Percentiles rank a stretch among this genome's conserved stretches.
phyloP scores from a whole-genome alignment of 441 rosid species.

The Rhodomyrtus psidioides region DNA sequence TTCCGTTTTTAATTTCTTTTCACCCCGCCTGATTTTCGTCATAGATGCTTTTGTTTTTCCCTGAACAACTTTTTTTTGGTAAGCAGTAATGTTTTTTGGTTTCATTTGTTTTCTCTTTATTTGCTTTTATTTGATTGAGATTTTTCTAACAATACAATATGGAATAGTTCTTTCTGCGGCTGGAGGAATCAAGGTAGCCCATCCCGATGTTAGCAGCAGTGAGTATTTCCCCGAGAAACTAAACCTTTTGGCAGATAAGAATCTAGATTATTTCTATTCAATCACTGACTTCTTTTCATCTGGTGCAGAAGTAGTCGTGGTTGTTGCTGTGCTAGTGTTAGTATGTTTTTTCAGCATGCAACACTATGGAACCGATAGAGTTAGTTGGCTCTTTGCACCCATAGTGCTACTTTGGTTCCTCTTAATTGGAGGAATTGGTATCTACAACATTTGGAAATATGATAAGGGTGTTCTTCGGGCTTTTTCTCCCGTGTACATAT shows the following conservation, averaged over 20 bases:
- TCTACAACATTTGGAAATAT: slow-evolving; percentile 20
- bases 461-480: slow-evolving; percentile 19
- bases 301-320: slow-evolving; percentile 13
- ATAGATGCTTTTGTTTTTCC: not conserved
- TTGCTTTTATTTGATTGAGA: not conserved
- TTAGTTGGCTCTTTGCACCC: slow-evolving; percentile 26
- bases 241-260: not conserved
- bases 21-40: not conserved
- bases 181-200: slow-evolving; percentile 13
- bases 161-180: slow-evolving; percentile 22
- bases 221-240: not conserved
- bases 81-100: not conserved
- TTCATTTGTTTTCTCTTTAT: not conserved
- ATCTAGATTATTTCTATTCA: not conserved
- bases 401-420: slow-evolving; percentile 19
- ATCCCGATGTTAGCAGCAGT: slow-evolving; percentile 8
- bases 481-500: slow-evolving; percentile 20
- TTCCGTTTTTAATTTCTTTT: not conserved
- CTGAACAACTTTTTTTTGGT: not conserved
- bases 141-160: not conserved
- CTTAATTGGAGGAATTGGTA: slow-evolving; percentile 20
- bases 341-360: slow-evolving; percentile 21
- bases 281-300: not conserved
- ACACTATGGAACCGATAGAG: slow-evolving; percentile 17
- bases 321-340: slow-evolving; percentile 14